Base-by-base conservation (phyloP, 1,284 basidiomycete genomes). In the Heterobasidion irregulare region DNA sequence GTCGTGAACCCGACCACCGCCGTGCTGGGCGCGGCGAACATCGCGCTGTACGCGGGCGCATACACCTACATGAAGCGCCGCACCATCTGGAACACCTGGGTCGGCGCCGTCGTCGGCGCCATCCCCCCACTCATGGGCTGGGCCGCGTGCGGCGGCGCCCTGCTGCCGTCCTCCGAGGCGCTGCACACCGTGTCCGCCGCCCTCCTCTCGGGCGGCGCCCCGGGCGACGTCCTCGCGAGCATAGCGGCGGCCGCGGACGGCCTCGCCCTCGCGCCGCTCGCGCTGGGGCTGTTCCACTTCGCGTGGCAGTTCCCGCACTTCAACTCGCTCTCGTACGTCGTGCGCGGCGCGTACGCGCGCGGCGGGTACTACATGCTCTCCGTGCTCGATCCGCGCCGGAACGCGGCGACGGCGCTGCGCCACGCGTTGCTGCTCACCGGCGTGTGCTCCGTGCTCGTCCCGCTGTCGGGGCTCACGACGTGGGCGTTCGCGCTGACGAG, bases 301-400 rank as follows among this genome's bases (percentile, higher is more conserved):
- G 90, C 89, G 57, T 99, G 97, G 97, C 97, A 99, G 68, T 99
- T 99, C 70, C 96, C 97, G 16, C 97, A 99, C 70, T 99, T 99
- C 75, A 98, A 97, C 72, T 75, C 93, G 1, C 78, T 99, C n/a
- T 86, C 94, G 2, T 83, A 98, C 70, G 77, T 94, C 51, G 82
- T 97, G 12, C 83, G 94, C 32, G 84, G 82, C 15, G 89, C 90
- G 36, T 99, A 99, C 71, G 93, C 96, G 0, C 83, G 93, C 64
- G 93, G 91, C 6, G 96, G 95, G 15, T 99, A 97, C 68, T 81
- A 82, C 45, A 99, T 99, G 97, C 83, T 98, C 41, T 84, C 87
- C 26, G 89, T 94, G 55, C 74, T 92, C 48, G 78, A 86, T 47
- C 93, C 96, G 0, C 66, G 72, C 10, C 84, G 92, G 63, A 99